Evolutionary conservation across 495 filamentous ascomycete species (phyloP).

Genomic region (Aspergillus sparsus): DNA sequence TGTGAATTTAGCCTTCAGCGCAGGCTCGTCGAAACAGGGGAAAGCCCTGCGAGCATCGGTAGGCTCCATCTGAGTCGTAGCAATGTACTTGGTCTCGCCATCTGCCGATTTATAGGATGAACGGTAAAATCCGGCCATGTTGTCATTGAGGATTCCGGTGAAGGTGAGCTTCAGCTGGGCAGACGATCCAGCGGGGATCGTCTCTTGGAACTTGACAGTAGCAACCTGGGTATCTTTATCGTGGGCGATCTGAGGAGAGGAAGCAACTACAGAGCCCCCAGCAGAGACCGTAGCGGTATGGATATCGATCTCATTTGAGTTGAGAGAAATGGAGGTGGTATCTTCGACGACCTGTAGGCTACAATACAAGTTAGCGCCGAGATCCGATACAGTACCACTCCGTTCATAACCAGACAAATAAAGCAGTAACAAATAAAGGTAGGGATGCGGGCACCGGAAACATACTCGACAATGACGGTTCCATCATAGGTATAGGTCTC

Average conservation of each 20-base stretch:
- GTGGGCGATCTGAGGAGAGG: conserved; percentile 53
- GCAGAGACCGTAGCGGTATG: conserved; percentile 66
- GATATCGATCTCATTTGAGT: conserved; percentile 83
- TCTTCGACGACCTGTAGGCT: conserved; percentile 82
- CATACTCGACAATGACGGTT: conserved; percentile 64
- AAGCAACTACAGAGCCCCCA: conserved; percentile 49
- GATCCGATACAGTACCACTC: background rate
- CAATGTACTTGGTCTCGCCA: conserved; percentile 60
- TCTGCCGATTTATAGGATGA: conserved; percentile 60
- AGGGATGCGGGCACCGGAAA: background rate
- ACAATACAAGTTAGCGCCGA: conserved; percentile 19
- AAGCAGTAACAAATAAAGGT: background rate
- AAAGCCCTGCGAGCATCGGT: conserved; percentile 67
- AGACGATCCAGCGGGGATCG: conserved; percentile 57
- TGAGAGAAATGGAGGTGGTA: conserved; percentile 81
- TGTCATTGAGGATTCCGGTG: conserved; percentile 63
- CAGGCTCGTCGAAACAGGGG: conserved; percentile 72
- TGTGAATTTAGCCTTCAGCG: conserved; percentile 67
- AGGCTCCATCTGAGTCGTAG: conserved; percentile 67
- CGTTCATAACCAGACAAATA: background rate
- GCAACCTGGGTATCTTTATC: conserved; percentile 62
- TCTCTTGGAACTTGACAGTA: conserved; percentile 59
- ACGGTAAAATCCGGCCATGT: conserved; percentile 71
- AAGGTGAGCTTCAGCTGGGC: conserved; percentile 62
- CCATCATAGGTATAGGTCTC: conserved; percentile 65